phyloP scores from a whole-genome alignment of 306 rosid genomes.

The Glycine latifolia region DNA sequence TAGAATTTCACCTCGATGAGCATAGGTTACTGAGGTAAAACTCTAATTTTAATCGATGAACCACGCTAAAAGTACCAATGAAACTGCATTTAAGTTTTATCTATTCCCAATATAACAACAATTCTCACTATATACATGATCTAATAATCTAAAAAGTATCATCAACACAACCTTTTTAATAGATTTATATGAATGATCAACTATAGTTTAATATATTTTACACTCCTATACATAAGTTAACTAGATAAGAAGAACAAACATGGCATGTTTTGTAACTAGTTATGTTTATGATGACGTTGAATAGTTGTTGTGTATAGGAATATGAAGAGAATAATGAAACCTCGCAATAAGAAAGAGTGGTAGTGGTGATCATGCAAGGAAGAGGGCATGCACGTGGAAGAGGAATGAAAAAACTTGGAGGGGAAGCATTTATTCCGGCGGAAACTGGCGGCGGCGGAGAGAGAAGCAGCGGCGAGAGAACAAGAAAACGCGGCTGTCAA shows the following conservation, averaged over 20 bases:
- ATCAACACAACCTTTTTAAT: not conserved
- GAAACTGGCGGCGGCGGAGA: conserved; percentile 40
- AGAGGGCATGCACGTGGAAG: conserved; percentile 21
- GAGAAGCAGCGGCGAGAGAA: conserved; percentile 55
- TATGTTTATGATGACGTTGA: not conserved
- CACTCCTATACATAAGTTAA: not conserved
- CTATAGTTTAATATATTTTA: too few species aligned
- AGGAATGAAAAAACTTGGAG: conserved; percentile 2
- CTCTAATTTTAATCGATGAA: not conserved
- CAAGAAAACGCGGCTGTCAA: conserved; percentile 63
- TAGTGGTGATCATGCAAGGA: conserved; percentile 42
- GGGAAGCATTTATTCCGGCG: conserved; percentile 29
- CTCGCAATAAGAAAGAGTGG: conserved; percentile 57
- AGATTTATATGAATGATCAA: not conserved
- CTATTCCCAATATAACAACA: not conserved
- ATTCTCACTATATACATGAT: not conserved
- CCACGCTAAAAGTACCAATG: not conserved
- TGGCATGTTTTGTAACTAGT: not conserved
- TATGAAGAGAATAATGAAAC: conserved; percentile 37
- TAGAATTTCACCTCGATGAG: not conserved
- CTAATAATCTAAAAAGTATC: not conserved
- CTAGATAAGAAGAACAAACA: not conserved
- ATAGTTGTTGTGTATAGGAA: not conserved
- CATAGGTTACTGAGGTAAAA: not conserved
- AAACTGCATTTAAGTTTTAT: not conserved